A percentile compares a stretch with the other conserved stretches of the same genome.
These are phyloP conservation scores for Aspergillus uvarum DNA, from an alignment of 2,329 filamentous ascomycete genomes.

Conservation along the genomic window DNA sequence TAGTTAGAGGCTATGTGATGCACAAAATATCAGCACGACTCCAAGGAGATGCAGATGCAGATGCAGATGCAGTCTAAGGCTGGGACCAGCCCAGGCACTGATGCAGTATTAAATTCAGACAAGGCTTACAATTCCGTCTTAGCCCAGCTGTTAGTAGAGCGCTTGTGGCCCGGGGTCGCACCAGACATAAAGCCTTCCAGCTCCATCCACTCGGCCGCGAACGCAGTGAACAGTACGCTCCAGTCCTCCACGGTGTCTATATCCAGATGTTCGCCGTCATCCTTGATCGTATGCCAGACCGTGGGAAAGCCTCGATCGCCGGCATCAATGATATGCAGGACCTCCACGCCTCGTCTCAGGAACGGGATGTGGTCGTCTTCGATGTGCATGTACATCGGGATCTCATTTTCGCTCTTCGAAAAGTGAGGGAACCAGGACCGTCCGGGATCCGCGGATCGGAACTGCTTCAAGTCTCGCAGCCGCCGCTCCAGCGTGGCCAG, in stretches of 20 bases:
- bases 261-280: slow-evolving; percentile 84
- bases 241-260: slow-evolving; percentile 79
- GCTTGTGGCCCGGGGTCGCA: slow-evolving; percentile 10
- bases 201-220: slow-evolving; percentile 90
- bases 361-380: slow-evolving; percentile 93
- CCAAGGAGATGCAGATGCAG: slow-evolving; percentile 1
- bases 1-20: slow-evolving; percentile 18
- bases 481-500: slow-evolving; percentile 74
- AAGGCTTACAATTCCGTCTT: slow-evolving; percentile 46
- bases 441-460: slow-evolving; percentile 57
- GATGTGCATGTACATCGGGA: slow-evolving; percentile 55
- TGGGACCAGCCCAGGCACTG: not conserved
- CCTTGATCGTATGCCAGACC: slow-evolving; percentile 83
- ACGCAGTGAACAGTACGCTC: slow-evolving; percentile 78
- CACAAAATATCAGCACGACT: slow-evolving; percentile 16
- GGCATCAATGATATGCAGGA: slow-evolving; percentile 83
- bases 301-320: slow-evolving; percentile 59
- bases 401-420: slow-evolving; percentile 53
- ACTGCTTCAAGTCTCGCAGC: slow-evolving; percentile 64
- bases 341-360: slow-evolving; percentile 77
- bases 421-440: slow-evolving; percentile 65
- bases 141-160: slow-evolving; percentile 14
- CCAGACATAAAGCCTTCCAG: slow-evolving; percentile 57
- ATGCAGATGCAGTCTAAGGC: not conserved
- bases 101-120: slow-evolving; percentile 14